Evolutionary conservation across 768 basidiomycete species (phyloP).

Genomic region (Ramaria sp.): DNA sequence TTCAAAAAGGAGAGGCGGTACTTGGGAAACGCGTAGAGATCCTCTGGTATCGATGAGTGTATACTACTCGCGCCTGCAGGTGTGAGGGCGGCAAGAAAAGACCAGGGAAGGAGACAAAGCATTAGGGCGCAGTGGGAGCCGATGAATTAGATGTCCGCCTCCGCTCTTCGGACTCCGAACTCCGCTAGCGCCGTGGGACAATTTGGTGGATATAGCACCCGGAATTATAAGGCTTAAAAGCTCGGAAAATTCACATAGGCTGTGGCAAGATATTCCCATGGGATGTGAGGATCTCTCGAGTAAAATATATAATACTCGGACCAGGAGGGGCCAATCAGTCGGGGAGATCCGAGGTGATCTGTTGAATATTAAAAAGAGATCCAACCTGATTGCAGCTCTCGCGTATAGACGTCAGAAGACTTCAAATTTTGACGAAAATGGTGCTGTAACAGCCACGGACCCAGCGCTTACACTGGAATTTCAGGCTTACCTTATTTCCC

Average conservation of each 20-base stretch:
- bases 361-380: not conserved
- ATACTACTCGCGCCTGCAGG: constrained; percentile 19
- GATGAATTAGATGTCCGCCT: not conserved
- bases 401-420: too few species aligned
- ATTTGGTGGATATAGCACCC: too few species aligned
- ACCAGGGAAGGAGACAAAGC: constrained; percentile 13
- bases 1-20: constrained; percentile 72
- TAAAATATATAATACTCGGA: not conserved
- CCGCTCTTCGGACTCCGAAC: not conserved
- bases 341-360: not conserved
- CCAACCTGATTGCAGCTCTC: not conserved
- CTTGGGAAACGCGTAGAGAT: constrained; percentile 74
- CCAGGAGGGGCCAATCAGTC: not conserved
- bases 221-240: too few species aligned
- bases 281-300: too few species aligned
- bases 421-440: not conserved
- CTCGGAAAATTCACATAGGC: too few species aligned
- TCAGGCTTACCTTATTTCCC: not conserved
- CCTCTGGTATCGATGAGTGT: constrained; percentile 70
- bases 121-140: constrained; percentile 9
- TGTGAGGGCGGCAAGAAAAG: constrained; percentile 7
- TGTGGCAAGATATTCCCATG: not conserved
- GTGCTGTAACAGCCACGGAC: not conserved
- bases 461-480: not conserved
- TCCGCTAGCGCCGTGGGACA: too few species aligned